phyloP scores from a whole-genome alignment of 23 red algal species.

The Gracilaria domingensis region DNA sequence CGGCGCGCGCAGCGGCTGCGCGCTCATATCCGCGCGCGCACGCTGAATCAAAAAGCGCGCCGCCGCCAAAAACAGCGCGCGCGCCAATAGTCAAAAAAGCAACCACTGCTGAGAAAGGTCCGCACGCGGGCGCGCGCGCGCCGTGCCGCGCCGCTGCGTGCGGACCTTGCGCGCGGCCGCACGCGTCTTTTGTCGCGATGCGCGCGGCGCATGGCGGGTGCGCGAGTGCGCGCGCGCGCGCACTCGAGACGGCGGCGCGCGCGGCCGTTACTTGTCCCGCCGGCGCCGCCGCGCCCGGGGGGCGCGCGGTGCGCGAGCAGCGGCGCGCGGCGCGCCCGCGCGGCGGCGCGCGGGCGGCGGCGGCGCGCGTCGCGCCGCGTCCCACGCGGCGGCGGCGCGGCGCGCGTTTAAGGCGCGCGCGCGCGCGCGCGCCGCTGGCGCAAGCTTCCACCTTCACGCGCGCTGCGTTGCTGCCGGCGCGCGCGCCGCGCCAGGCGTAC shows the following conservation, averaged over 20 bases:
- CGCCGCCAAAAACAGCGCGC: no score
- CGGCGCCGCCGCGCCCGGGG: background rate
- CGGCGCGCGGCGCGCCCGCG: background rate
- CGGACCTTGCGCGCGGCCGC: no score
- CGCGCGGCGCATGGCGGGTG: background rate
- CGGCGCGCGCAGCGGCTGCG: no score
- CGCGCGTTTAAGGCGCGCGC: background rate
- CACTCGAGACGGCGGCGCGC: background rate
- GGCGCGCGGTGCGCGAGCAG: background rate
- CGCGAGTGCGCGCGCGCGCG: background rate
- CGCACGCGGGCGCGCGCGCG: no score
- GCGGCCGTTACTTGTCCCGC: background rate
- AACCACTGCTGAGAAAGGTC: no score
- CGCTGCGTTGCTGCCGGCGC: background rate
- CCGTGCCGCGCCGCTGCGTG: no score
- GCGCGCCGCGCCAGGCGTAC: conserved; percentile 8
- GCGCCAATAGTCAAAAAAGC: no score
- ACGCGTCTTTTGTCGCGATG: no score
- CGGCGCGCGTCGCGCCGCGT: background rate
- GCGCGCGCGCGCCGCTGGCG: background rate
- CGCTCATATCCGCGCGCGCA: no score
- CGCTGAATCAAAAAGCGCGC: no score
- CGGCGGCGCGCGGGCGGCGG: background rate
- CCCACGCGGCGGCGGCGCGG: no score
- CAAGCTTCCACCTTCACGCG: background rate